Evolutionary conservation across 352 stramenopile species (phyloP), one percentile per base, ranked within the genome.

Genomic region (Stramenopiles sp.): DNA sequence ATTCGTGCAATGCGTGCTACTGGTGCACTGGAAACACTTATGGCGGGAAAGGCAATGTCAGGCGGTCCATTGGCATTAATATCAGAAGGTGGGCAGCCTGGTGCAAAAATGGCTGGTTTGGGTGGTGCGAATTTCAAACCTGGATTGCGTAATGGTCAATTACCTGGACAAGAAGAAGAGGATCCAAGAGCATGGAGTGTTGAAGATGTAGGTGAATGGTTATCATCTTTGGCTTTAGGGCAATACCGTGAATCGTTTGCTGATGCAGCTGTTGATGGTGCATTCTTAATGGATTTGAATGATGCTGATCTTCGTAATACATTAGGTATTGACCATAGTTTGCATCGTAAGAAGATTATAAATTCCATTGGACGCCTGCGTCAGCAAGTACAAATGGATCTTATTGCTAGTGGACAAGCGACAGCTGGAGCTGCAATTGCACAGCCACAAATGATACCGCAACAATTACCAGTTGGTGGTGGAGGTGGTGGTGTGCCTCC

Each of bases 311-410:
- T 98, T 13, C 90, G 91, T 74, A 96, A 96, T 82, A 97, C 91
- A 13, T 85, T 98, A 1, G 91, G 92, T 1, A 93, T 98, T 80
- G 92, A 97, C 82, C 93, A 97, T 81, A 87, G 87, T 6, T 85
- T 98, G 27, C 94, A 98, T 82, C 90, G 94, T 7, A 98, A 98
- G 84, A 98, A 97, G 82, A 92, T 97, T 43, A 82, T 98, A n/a
- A 93, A 89, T 30, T 88, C 87, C 0, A 86, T 95, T 29, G 84
- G 89, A 32, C 86, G 93, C 29, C 83, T 94, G 30, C 85, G 0
- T 85, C 88, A 63, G 65, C 81, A 20, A 87, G 91, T 78, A 82
- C 74, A 83, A 85, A 78, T 85, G 88, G 81, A 83, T 82, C 43
- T 79, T 83, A 30, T 78, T 91, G 13, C 88, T 87, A 76, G 84